phyloP scores from a whole-genome alignment of 345 rosid genomes.

The Gossypium bickii region DNA sequence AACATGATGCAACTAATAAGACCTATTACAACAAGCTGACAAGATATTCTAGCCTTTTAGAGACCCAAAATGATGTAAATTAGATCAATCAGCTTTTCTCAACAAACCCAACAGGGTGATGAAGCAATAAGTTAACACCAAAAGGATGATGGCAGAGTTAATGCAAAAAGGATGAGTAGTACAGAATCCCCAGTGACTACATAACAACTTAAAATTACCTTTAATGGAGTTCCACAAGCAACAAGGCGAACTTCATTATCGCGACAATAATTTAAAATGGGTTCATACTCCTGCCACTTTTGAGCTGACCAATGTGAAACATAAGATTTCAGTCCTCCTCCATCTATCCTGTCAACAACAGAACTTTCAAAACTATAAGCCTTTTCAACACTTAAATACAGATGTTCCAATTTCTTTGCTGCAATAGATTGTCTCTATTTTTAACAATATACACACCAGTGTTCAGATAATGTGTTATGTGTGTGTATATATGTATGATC shows the following conservation, averaged over 20 bases:
- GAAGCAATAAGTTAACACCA: neutral
- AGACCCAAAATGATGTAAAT: neutral
- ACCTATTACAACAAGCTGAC: conserved; percentile 4
- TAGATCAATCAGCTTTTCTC: neutral
- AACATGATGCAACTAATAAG: conserved; percentile 4
- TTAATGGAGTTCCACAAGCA: conserved; percentile 86
- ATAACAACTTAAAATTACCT: conserved; percentile 35
- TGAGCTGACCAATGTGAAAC: conserved; percentile 64
- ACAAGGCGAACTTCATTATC: conserved; percentile 61
- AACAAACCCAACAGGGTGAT: neutral
- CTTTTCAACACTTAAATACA: neutral
- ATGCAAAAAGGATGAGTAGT: neutral
- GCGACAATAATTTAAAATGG: conserved; percentile 72
- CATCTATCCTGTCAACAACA: conserved; percentile 61
- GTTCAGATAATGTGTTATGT: neutral
- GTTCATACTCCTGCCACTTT: conserved; percentile 85
- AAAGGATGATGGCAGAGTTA: neutral
- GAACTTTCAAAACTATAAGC: conserved; percentile 14
- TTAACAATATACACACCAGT: neutral
- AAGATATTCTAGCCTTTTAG: neutral
- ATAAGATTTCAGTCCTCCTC: conserved; percentile 54
- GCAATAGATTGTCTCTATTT: neutral
- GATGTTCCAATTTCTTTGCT: neutral
- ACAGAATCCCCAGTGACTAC: neutral
- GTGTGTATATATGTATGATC: neutral